Evolutionary conservation across 176 grass and related monocot species (phyloP).

Genomic region (Triticum aestivum): DNA sequence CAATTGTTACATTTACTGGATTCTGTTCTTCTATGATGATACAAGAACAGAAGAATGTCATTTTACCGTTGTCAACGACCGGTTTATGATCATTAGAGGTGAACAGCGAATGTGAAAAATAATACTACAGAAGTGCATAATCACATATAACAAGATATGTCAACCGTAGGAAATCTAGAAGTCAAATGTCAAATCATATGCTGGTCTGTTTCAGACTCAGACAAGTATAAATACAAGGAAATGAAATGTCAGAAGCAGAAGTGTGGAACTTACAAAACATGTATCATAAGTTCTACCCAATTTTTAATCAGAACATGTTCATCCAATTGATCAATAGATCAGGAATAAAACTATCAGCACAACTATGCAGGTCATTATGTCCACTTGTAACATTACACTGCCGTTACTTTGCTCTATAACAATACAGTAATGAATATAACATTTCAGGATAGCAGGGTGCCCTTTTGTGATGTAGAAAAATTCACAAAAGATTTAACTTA

Average conservation of each 20-base stretch:
- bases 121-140: background rate
- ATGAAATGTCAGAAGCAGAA: background rate
- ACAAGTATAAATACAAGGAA: background rate
- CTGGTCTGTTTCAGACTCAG: background rate
- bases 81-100: background rate
- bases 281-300: background rate
- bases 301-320: background rate
- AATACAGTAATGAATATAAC: background rate
- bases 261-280: background rate
- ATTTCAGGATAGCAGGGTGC: no score
- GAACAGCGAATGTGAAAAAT: background rate
- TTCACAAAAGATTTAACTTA: background rate
- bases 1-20: background rate
- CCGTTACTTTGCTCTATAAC: background rate
- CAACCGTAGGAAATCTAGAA: background rate
- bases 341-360: background rate
- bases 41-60: background rate
- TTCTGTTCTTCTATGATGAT: background rate
- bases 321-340: conserved; percentile 22
- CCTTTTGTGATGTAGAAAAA: background rate
- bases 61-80: background rate
- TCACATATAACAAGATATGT: background rate
- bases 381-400: conserved; percentile 17
- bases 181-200: background rate
- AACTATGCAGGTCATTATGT: background rate